Base-by-base conservation (phyloP, 306 rosid species). In the Sicyos edulis region DNA sequence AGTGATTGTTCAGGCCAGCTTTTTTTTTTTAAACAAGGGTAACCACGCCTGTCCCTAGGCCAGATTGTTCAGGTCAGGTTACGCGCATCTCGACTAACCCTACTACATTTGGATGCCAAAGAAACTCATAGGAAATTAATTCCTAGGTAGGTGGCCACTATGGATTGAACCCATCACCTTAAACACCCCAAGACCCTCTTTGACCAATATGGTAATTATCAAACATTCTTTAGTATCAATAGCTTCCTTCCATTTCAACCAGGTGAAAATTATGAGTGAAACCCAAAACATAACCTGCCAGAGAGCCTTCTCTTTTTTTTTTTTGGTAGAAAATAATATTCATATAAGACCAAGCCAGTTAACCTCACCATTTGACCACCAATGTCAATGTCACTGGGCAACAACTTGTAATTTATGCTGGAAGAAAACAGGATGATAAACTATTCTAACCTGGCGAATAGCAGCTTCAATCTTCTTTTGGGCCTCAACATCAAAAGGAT, bases 401-500 rank as follows among this genome's bases (percentile, higher is more conserved):
- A 56, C 22, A n/a, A 59, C 51, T 32, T 24, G 49, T 74, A 58
- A 61, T 42, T 72, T 74, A 1, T 12, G 70, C 40, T 37, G 17
- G 47, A 21, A 16, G 9, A 15, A 60, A 45, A 74, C 21, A 54
- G 40, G 24, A 53, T 37, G 14, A 42, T 54, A 54, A 71, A 54
- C 15, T n/a, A 42, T 14, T 60, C 78, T 77, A 26, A 90, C 98
- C 96, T 93, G 98, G 17, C 85, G 97, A 47, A 93, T 90, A 54
- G 97, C 88, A 82, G 98, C 98, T 88, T 93, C 98, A 80, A 90
- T 93, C 86, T 91, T 93, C 87, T 81, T 91, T 78, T 93, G 98
- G 50, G 98, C 95, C 80, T 93, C 97, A 79, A 93, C 88, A 80
- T 93, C 97, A 88, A 88, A 93, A 68, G 97, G 98, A 80, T 93